Base-by-base conservation (phyloP, 2,329 filamentous ascomycete species). In the Diaporthe longicolla region DNA sequence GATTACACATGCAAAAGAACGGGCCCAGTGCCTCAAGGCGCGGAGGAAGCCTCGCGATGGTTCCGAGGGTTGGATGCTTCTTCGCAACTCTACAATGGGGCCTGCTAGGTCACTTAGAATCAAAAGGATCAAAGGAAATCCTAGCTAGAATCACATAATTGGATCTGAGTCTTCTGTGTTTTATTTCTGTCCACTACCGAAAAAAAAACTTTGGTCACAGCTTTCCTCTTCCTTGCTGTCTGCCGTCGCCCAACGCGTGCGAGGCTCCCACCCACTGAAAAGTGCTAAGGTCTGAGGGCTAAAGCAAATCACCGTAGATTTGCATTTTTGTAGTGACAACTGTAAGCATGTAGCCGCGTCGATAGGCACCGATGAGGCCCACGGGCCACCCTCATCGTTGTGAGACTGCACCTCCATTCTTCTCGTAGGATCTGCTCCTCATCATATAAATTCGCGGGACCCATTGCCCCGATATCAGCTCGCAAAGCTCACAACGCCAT, bases 401-500 rank as follows among this genome's bases (percentile, higher is more conserved):
- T 24, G 32, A 68, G n/a, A 52, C 19, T 68, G 48, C 32, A 26
- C 10, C 48, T 54, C 45, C 45, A 6, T 35, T 24, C 63, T 40
- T 54, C 32, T 52, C n/a, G 48, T 13, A 1, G 48, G 32, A 17
- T 54, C 48, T 54, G 32, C 48, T 26, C 52, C 32, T 48, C 32
- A 52, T 13, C 17, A 37, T 26, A 48, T 37, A 26, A 40, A 10
- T 37, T 26, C 32, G 63, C 29, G 21, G 63, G 63, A 24, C 29
- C 59, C 17, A 35, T 68, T 54, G 17, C n/a, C 32, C 43, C 29
- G 7, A 37, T 40, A 40, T 45, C 15, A 48, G 50, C 57, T 61
- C 57, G 58, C 50, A 70, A 35, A 45, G 48, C 48, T 70, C 71
- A 55, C 48, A 74, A 72, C 68, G 61, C 69, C 69, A 40, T 40